phyloP scores from a whole-genome alignment of 1,284 basidiomycete genomes.

The Malassezia arunalokei region DNA sequence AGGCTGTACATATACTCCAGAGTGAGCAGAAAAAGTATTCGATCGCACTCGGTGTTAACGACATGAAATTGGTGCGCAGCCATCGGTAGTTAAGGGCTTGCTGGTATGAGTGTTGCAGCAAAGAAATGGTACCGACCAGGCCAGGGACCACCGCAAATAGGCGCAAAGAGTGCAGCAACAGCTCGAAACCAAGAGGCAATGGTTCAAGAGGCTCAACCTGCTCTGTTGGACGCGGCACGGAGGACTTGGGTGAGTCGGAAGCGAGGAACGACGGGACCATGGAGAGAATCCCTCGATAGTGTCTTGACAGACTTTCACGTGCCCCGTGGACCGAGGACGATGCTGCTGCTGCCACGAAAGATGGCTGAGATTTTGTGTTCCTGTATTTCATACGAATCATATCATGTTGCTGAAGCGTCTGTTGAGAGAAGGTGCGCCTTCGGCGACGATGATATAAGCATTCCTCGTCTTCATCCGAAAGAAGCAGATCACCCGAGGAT shows the following conservation, averaged over 20 bases:
- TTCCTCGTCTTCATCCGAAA: not conserved
- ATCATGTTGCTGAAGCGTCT: too few species aligned
- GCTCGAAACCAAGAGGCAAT: slow-evolving; percentile 23
- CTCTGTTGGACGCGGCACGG: not conserved
- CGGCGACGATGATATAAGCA: not conserved
- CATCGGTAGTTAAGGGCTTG: slow-evolving; percentile 12
- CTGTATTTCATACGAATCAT: too few species aligned
- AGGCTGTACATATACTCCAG: slow-evolving; percentile 58
- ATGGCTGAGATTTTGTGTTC: too few species aligned
- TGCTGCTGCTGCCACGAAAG: too few species aligned
- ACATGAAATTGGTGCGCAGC: slow-evolving; percentile 17
- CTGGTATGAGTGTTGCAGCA: slow-evolving; percentile 24
- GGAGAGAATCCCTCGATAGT: not conserved
- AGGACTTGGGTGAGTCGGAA: not conserved
- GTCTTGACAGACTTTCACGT: too few species aligned
- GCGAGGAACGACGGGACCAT: not conserved
- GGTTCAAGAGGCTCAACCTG: slow-evolving; percentile 16
- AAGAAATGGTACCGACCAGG: slow-evolving; percentile 35
- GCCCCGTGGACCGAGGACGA: too few species aligned
- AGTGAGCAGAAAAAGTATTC: slow-evolving; percentile 24
- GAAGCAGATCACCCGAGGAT: slow-evolving; percentile 1
- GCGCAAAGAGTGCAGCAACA: slow-evolving; percentile 34
- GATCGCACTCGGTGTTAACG: slow-evolving; percentile 12
- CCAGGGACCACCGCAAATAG: slow-evolving; percentile 42
- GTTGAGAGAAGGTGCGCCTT: too few species aligned